Percentiles rank a stretch among this genome's conserved stretches.
Conservation (phyloP, 129 eudicot species). For the Tagetes erecta region DNA sequence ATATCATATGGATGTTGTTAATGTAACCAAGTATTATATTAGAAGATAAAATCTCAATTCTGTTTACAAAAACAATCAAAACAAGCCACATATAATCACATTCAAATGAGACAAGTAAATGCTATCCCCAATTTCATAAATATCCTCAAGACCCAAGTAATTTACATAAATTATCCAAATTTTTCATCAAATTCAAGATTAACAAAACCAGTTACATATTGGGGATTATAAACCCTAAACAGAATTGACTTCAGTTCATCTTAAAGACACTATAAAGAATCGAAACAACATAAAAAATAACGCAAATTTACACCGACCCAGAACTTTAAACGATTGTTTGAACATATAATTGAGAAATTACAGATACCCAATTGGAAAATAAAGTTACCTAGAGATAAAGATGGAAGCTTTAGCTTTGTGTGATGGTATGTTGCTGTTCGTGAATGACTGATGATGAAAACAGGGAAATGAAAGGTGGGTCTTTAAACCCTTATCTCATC, state of each 20-base stretch:
- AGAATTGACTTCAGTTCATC: constrained; percentile 19
- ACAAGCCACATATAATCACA: constrained; percentile 4
- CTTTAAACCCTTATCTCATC: constrained; percentile 77
- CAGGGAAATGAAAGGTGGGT: constrained; percentile 77
- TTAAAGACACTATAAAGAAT: constrained; percentile 21
- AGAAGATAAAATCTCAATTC: constrained; percentile 4
- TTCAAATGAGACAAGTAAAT: constrained; percentile 16
- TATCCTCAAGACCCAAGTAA: constrained; percentile 19
- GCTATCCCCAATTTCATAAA: not conserved
- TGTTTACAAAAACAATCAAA: not conserved
- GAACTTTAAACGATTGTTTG: not conserved
- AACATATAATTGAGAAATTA: constrained; percentile 14
- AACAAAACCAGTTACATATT: constrained; percentile 11
- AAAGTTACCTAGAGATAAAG: constrained; percentile 20
- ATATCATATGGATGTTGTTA: not conserved
- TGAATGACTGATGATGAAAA: constrained; percentile 34
- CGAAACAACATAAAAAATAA: not conserved
- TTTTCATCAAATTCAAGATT: constrained; percentile 12
- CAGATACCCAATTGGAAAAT: constrained; percentile 22
- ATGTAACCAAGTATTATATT: not conserved
- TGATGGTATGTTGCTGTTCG: constrained; percentile 10
- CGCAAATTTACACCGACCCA: constrained; percentile 18
- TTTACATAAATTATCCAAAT: not conserved
- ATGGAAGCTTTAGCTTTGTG: constrained; percentile 17
- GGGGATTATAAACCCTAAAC: constrained; percentile 10